A percentile compares a stretch with the other conserved stretches of the same genome.
phyloP scores from a whole-genome alignment of 768 basidiomycete genomes.

The Phylloporus sp. region DNA sequence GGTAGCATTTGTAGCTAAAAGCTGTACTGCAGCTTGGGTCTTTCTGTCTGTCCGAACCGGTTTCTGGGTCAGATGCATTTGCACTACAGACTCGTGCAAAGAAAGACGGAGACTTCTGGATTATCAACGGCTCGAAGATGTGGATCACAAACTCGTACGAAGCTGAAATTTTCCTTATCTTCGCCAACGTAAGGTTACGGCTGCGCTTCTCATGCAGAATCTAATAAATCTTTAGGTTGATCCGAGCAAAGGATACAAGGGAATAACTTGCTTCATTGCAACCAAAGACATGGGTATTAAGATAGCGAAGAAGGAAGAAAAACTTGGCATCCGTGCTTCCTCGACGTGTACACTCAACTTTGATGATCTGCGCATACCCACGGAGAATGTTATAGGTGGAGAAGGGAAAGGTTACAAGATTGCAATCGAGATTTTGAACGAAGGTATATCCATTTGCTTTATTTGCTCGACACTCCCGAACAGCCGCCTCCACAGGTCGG shows the following conservation, averaged over 20 bases:
- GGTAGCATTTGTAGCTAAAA: not conserved
- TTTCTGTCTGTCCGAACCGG: constrained; percentile 91
- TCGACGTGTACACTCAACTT: constrained; percentile 94
- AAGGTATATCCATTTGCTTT: constrained; percentile 44
- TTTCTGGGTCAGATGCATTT: constrained; percentile 95
- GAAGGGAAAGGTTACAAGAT: constrained; percentile 93
- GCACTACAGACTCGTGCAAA: constrained; percentile 90
- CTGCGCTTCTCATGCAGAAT: not conserved
- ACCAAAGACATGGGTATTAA: constrained; percentile 96
- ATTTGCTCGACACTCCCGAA: not conserved
- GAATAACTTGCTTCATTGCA: constrained; percentile 95
- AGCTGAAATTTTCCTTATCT: constrained; percentile 88
- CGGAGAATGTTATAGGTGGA: constrained; percentile 87
- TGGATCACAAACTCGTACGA: constrained; percentile 97
- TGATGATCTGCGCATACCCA: constrained; percentile 83
- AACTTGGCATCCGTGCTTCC: constrained; percentile 93
- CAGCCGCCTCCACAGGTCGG: constrained; percentile 45
- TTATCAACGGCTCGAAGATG: constrained; percentile 97
- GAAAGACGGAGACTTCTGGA: constrained; percentile 80
- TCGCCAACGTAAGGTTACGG: constrained; percentile 74
- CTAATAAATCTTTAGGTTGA: constrained; percentile 48
- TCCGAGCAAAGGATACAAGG: constrained; percentile 94
- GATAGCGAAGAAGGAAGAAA: constrained; percentile 98
- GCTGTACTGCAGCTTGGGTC: constrained; percentile 68
- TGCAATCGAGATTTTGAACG: constrained; percentile 95